Evolutionary conservation across 2,329 filamentous ascomycete genomes (phyloP), one percentile per base, ranked within the genome.

Genomic region (Hawksworthiomyces lignivorus): DNA sequence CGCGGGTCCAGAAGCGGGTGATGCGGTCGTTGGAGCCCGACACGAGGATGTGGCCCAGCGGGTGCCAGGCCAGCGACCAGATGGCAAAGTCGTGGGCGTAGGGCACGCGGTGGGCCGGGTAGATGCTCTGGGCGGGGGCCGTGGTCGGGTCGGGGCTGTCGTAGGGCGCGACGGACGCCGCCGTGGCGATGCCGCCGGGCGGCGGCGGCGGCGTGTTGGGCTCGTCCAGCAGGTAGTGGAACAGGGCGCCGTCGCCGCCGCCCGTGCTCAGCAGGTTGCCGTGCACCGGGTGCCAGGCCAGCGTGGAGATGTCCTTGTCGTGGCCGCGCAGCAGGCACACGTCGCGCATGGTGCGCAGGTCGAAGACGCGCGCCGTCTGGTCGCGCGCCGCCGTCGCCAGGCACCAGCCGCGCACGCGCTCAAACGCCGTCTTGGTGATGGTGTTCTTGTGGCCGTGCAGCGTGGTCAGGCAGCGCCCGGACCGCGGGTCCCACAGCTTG

Each of bases 21-120:
- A 95, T 89, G 30, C 92, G 83, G 61, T 98, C 92, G 61, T 98
- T 97, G 10, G 89, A 95, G 11, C 92, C 92, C 2, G 90, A 94
- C 1, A 89, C 89, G 7, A 98, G 75, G 49, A 98, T 90, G 57
- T 98, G 92, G 21, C 92, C 92, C 0, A 97, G 73, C 1, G 92
- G 92, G 59, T 98, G 92, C 89, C 92, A 98, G 66, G 96, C 89
- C 37, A 98, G 75, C 15, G 89, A 94, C 92, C 92, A 98, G 50
- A 98, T 92, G 15, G 88, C 87, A 59, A 89, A 94, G 52, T 94
- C 86, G 60, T 98, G 92, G 1, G 92, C 92, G 56, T 82, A 90
- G 7, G 84, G 79, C 24, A 96, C 67, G 55, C 80, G 84, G 67
- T 97, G 90, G 4, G 88, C 87, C 2, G 92, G 92, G 58, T 87